Base-by-base conservation (phyloP, 345 rosid genomes). In the Aegle marmelos region DNA sequence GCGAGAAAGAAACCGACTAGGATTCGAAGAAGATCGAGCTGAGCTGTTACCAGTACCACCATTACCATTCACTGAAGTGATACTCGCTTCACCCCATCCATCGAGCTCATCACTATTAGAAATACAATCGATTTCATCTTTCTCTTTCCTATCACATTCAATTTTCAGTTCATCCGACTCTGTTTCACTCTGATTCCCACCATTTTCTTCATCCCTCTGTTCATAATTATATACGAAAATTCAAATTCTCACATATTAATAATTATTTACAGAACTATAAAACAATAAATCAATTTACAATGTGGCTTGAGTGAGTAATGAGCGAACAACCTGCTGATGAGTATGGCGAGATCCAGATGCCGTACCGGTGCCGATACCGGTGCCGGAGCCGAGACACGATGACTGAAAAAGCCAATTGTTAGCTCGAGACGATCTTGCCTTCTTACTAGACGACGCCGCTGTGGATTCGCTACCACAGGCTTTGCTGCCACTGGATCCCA, bases 401-500 rank as follows among this genome's bases (percentile, higher is more conserved):
- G 97, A 91, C 76, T 83, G 89, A 71, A 91, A 89, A 85, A 86
- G 82, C 82, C 93, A 82, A 76, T 84, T 85, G 75, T 85, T 85
- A 60, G 80, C 77, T 80, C 82, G 90, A 34, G 91, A 45, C 17
- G 50, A 83, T 77, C 81, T 88, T 73, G 87, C 87, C 66, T 86
- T 85, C 50, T 86, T 71, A 39, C 77, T 81, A 65, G 82, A 27
- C 11, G 82, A 68, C 10, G 79, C 53, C 31, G 79, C 17, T 0
- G 92, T 37, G 7, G 85, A 80, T 27, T 84, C 83, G 33, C 80
- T 78, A 68, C 80, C 78, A 68, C 74, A 82, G 57, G 84, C 84
- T 77, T 92, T 95, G 74, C 98, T 95, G 48, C 95, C 88, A 68
- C 90, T 82, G 72, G 97, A 91, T 84, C 98, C 98, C 98, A 95